Evolutionary conservation across 371 early-diverging fungal species (phyloP).

Genomic region (Parasitella parasitica): DNA sequence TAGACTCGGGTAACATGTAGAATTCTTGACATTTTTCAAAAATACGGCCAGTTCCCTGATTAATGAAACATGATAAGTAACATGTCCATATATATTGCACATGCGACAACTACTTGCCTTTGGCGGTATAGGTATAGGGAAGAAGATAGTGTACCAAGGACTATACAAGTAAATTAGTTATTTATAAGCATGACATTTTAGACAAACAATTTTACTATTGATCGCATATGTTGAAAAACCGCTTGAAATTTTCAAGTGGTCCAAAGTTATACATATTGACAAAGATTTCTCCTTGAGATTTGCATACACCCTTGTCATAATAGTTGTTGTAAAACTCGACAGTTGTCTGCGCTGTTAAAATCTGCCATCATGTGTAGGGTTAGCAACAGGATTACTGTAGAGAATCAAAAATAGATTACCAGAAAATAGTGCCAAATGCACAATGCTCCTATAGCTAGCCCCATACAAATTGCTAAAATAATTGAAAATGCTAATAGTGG

Average conservation of each 20-base stretch:
- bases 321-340: constrained; percentile 61
- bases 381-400: not conserved
- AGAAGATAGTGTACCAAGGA: constrained; percentile 57
- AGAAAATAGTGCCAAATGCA: constrained; percentile 65
- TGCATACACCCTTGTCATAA: constrained; percentile 50
- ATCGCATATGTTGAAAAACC: constrained; percentile 57
- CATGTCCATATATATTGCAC: no score
- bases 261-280: constrained; percentile 66
- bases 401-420: constrained; percentile 21
- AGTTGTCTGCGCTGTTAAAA: constrained; percentile 63
- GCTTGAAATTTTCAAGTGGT: constrained; percentile 41
- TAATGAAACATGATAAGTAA: no score
- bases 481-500: constrained; percentile 57
- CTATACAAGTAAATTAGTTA: constrained; percentile 17
- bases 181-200: not conserved
- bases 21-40: constrained; percentile 52
- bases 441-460: constrained; percentile 55
- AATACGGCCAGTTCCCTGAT: constrained; percentile 40
- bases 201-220: constrained; percentile 26
- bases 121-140: constrained; percentile 59
- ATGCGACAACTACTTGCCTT: constrained; percentile 25
- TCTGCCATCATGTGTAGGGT: constrained; percentile 10
- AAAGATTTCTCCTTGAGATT: constrained; percentile 55
- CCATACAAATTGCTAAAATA: constrained; percentile 62
- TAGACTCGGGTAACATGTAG: constrained; percentile 36